phyloP scores from a whole-genome alignment of 2,329 filamentous ascomycete species.

The Ascochyta viciae-villosae region DNA sequence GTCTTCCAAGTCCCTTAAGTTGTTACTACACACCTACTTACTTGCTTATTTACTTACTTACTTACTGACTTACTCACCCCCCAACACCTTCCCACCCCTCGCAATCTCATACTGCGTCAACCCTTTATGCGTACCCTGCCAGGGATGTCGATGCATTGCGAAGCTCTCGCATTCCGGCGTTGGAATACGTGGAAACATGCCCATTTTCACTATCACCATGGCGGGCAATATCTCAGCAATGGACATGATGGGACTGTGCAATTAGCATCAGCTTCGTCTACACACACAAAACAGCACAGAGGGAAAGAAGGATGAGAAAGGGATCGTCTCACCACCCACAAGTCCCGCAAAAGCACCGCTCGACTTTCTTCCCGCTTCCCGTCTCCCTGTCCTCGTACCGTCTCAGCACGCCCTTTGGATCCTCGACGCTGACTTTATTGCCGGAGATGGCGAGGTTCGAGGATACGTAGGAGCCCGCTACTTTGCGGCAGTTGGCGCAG shows the following conservation, averaged over 20 bases:
- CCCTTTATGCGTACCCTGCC: conserved; percentile 51
- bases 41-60: too few relatives aligned
- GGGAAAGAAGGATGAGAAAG: neutral
- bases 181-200: conserved; percentile 58
- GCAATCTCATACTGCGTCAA: conserved; percentile 51
- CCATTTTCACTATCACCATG: conserved; percentile 60
- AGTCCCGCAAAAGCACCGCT: conserved; percentile 58
- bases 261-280: too few relatives aligned
- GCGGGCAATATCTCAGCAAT: conserved; percentile 50
- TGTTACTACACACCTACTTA: too few relatives aligned
- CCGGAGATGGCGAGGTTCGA: conserved; percentile 53
- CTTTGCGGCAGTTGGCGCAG: conserved; percentile 61
- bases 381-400: conserved; percentile 55
- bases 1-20: too few relatives aligned
- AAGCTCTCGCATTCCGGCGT: conserved; percentile 56
- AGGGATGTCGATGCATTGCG: conserved; percentile 52
- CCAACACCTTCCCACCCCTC: conserved; percentile 41
- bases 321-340: conserved; percentile 42
- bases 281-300: neutral
- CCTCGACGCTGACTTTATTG: conserved; percentile 55
- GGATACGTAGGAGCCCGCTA: conserved; percentile 53
- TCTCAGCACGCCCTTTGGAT: conserved; percentile 55
- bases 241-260: conserved; percentile 56
- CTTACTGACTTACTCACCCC: too few relatives aligned
- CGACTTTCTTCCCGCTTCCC: conserved; percentile 55